Evolutionary conservation across 2,329 filamentous ascomycete genomes (phyloP), one percentile per base, ranked within the genome.

Genomic region (Phyllachora maydis): DNA sequence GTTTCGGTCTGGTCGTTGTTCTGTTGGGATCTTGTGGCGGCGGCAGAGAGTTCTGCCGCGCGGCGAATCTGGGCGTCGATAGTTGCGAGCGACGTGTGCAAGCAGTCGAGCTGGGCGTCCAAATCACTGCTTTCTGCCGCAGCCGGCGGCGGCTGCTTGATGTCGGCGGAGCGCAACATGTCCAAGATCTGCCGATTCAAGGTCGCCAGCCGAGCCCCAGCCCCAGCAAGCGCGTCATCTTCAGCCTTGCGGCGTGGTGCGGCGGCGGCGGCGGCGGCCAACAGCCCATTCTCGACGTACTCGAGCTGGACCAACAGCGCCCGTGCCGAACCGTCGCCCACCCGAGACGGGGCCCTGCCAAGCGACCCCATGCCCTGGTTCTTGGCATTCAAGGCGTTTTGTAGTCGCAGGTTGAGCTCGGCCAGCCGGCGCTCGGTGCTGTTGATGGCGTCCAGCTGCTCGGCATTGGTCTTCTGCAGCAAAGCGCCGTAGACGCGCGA

Each of bases 241-340:
- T 61, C 33, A 68, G 65, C 10, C 62, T 54, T 18, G 57, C 54
- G 8, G 82, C 60, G 6, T 27, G 55, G 48, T 23, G 55, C 49
- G 35, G 70, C 61, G 33, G 68, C 65, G 10, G 62, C 54, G 18
- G 57, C 54, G 8, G 83, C 60, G 6, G 59, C 56, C 15, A 56
- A 50, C 16, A 88, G 47, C 2, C 66, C 65, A 34, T 63, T 62
- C 28, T 76, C 68, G 3, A 90, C 53, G 36, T 81, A 83, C 19
- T 72, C 65, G 11, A 88, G 45, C 37, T 83, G 73, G n/a, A n/a
- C n/a, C n/a, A n/a, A n/a, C n/a, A n/a, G n/a, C n/a, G n/a, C n/a
- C n/a, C n/a, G n/a, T n/a, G n/a, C n/a, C n/a, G n/a, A n/a, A n/a
- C n/a, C n/a, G n/a, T n/a, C n/a, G n/a, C n/a, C n/a, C n/a, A n/a